phyloP scores from a whole-genome alignment of 768 basidiomycete genomes.

The Psilocybe sp. region DNA sequence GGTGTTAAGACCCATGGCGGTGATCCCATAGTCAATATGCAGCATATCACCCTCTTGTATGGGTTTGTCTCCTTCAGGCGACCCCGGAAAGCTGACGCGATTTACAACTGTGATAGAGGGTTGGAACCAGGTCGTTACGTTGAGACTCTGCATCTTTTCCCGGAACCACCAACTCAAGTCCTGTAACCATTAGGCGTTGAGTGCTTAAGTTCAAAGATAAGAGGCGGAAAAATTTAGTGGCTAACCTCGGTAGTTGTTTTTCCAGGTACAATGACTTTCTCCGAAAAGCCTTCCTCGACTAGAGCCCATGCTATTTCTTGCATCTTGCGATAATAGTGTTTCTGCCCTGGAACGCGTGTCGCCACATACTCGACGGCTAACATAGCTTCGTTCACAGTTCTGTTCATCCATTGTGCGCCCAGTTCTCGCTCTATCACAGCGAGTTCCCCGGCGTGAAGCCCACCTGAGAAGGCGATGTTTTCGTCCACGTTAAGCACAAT shows the following conservation, averaged over 20 bases:
- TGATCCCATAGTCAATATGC: conserved; percentile 57
- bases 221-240: not conserved
- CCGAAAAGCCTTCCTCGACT: conserved; percentile 51
- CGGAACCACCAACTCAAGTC: conserved; percentile 58
- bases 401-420: conserved; percentile 38
- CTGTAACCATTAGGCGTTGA: conserved; percentile 16
- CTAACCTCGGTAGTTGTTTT: conserved; percentile 42
- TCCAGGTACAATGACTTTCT: conserved; percentile 37
- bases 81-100: conserved; percentile 39
- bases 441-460: conserved; percentile 48
- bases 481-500: conserved; percentile 47
- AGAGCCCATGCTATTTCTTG: conserved; percentile 53
- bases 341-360: conserved; percentile 36
- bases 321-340: conserved; percentile 41
- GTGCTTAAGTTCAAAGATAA: not conserved
- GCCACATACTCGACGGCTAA: conserved; percentile 48
- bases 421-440: conserved; percentile 34
- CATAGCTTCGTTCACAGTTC: conserved; percentile 40
- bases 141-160: conserved; percentile 44
- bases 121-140: conserved; percentile 51
- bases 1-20: conserved; percentile 52
- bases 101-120: conserved; percentile 44
- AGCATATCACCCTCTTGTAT: conserved; percentile 49
- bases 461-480: conserved; percentile 46
- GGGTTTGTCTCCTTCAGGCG: conserved; percentile 35